These are phyloP conservation scores for Ceratobasidium sp. DNA, from an alignment of 1,284 basidiomycete genomes.

Conservation along the genomic window DNA sequence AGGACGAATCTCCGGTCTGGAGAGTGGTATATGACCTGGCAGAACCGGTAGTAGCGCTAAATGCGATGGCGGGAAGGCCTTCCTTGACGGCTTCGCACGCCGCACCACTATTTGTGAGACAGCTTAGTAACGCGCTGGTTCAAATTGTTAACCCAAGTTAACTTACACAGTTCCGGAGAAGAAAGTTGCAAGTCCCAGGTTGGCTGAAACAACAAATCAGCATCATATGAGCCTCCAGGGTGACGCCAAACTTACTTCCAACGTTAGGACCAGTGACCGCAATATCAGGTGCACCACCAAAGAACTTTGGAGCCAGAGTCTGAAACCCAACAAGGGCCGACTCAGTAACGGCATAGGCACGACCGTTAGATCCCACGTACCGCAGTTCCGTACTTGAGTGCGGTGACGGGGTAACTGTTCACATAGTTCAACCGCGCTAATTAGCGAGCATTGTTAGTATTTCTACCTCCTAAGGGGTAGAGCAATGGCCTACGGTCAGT, in stretches of 20 bases:
- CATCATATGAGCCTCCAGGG: neutral
- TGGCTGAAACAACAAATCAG: conserved; percentile 55
- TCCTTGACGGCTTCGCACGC: conserved; percentile 63
- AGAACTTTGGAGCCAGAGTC: conserved; percentile 62
- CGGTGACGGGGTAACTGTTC: conserved; percentile 58
- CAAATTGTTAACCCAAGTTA: too few species aligned
- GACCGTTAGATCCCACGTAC: conserved; percentile 52
- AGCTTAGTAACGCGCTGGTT: neutral
- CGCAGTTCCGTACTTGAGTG: conserved; percentile 42
- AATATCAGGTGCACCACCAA: conserved; percentile 60
- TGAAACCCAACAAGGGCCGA: conserved; percentile 61
- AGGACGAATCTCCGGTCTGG: conserved; percentile 54
- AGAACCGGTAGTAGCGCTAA: conserved; percentile 60
- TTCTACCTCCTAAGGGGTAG: neutral
- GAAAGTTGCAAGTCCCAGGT: conserved; percentile 58
- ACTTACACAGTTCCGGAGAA: conserved; percentile 66
- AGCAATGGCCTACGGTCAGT: conserved; percentile 59
- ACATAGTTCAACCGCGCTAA: conserved; percentile 46
- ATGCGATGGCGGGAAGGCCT: conserved; percentile 66
- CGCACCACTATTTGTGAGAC: conserved; percentile 57
- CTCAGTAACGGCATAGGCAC: too few species aligned
- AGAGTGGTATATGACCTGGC: conserved; percentile 62
- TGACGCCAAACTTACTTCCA: conserved; percentile 58
- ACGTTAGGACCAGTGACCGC: conserved; percentile 68
- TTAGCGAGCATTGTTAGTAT: conserved; percentile 51